These are phyloP conservation scores for Petrea volubilis DNA, from an alignment of 257 asterid species.

Conservation along the genomic window DNA sequence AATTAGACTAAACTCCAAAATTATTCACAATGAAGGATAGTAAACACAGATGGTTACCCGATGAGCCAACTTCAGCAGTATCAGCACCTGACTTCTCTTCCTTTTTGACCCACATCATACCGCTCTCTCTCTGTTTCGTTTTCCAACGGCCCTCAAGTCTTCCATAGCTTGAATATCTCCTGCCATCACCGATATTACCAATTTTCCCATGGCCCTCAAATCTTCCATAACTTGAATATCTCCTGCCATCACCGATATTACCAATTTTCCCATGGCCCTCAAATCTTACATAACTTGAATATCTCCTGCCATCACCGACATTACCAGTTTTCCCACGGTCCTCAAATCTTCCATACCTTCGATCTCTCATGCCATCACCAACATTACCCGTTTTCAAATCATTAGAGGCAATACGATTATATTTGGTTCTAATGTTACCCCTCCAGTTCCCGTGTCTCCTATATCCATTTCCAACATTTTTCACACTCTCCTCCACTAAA, in stretches of 20 bases:
- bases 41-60: constrained; percentile 32
- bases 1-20: not conserved
- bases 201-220: too few relatives aligned
- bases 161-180: constrained; percentile 21
- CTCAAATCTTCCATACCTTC: constrained; percentile 11
- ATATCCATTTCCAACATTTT: constrained; percentile 6
- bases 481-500: constrained; percentile 20
- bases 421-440: constrained; percentile 11
- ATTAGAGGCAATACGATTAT: not conserved
- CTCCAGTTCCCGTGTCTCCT: constrained; percentile 13
- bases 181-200: constrained; percentile 11
- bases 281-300: constrained; percentile 10
- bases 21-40: not conserved
- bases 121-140: constrained; percentile 12
- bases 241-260: constrained; percentile 17
- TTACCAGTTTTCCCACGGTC: not conserved
- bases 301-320: constrained; percentile 22
- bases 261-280: too few relatives aligned
- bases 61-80: constrained; percentile 31
- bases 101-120: constrained; percentile 53
- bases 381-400: constrained; percentile 13
- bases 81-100: constrained; percentile 31
- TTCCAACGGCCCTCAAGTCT: not conserved
- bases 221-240: constrained; percentile 19
- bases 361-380: constrained; percentile 19